Percentiles rank a stretch among this genome's conserved stretches.
Conservation (phyloP, 2,329 filamentous ascomycete species). For the Aspergillus costaricaensis region DNA sequence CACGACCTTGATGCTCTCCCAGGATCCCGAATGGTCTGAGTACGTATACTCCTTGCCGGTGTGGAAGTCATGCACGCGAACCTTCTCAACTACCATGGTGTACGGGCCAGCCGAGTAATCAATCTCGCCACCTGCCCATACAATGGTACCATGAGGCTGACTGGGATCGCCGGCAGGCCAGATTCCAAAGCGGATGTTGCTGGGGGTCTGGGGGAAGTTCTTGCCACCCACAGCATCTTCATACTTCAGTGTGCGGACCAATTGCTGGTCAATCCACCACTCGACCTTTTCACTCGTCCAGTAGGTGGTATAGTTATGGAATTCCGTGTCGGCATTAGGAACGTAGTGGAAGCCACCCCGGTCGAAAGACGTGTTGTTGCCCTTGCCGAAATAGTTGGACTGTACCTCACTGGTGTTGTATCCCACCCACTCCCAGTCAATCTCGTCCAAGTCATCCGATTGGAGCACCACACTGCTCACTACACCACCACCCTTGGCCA, state of each 20-base stretch:
- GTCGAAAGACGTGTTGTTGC: conserved; percentile 73
- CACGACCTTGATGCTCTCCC: conserved; percentile 64
- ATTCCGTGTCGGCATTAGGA: conserved; percentile 56
- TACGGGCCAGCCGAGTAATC: conserved; percentile 68
- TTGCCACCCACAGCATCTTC: conserved; percentile 57
- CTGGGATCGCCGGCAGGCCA: conserved; percentile 63
- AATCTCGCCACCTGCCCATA: conserved; percentile 70
- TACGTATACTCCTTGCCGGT: conserved; percentile 68
- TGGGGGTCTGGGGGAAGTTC: conserved; percentile 72
- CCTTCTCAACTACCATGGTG: conserved; percentile 70
- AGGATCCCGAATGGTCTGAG: conserved; percentile 62
- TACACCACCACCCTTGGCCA: conserved; percentile 72
- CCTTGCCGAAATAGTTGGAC: conserved; percentile 96
- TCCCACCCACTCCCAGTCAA: conserved; percentile 66
- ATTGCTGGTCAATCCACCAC: conserved; percentile 66
- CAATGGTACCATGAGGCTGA: conserved; percentile 51
- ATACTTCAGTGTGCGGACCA: conserved; percentile 63
- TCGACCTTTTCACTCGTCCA: conserved; percentile 66
- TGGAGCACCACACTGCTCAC: conserved; percentile 81
- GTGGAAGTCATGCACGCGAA: conserved; percentile 60
- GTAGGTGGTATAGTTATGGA: conserved; percentile 58
- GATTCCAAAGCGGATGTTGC: conserved; percentile 69
- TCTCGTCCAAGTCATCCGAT: conserved; percentile 81
- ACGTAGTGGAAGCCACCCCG: conserved; percentile 75
- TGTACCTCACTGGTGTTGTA: conserved; percentile 55